Evolutionary conservation across 2,329 filamentous ascomycete genomes (phyloP).

Genomic region (Xylaria sp.): DNA sequence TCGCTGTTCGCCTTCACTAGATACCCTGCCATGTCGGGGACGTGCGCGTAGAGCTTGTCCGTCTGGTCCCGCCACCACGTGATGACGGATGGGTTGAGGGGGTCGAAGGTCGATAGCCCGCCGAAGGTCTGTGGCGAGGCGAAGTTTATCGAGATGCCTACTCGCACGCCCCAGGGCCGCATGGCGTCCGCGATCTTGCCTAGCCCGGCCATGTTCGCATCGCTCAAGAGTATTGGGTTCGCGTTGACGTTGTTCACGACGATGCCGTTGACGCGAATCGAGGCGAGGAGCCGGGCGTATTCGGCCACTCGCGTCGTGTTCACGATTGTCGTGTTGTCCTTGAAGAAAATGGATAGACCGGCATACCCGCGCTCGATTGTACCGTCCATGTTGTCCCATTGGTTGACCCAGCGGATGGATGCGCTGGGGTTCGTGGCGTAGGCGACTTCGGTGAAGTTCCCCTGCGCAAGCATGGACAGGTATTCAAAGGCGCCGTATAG

Average conservation of each 20-base stretch:
- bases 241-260: constrained; percentile 80
- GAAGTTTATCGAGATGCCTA: constrained; percentile 76
- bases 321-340: constrained; percentile 64
- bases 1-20: constrained; percentile 79
- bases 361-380: constrained; percentile 76
- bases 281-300: constrained; percentile 74
- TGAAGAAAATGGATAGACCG: constrained; percentile 76
- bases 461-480: constrained; percentile 65
- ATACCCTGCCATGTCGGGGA: constrained; percentile 76
- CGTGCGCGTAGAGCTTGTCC: constrained; percentile 65
- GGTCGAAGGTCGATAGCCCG: constrained; percentile 71
- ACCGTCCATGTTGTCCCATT: constrained; percentile 78
- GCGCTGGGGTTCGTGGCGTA: constrained; percentile 62
- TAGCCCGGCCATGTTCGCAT: constrained; percentile 70
- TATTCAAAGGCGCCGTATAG: constrained; percentile 78
- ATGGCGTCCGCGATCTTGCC: constrained; percentile 72
- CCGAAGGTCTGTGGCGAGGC: constrained; percentile 69
- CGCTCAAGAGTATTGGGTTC: constrained; percentile 66
- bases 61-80: constrained; percentile 72
- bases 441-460: constrained; percentile 60
- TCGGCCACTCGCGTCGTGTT: constrained; percentile 69
- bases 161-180: constrained; percentile 73
- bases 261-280: constrained; percentile 73
- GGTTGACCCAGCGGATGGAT: constrained; percentile 73
- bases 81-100: constrained; percentile 69